Base-by-base conservation (phyloP, 768 basidiomycete genomes). In the Russula griseocarnosa region DNA sequence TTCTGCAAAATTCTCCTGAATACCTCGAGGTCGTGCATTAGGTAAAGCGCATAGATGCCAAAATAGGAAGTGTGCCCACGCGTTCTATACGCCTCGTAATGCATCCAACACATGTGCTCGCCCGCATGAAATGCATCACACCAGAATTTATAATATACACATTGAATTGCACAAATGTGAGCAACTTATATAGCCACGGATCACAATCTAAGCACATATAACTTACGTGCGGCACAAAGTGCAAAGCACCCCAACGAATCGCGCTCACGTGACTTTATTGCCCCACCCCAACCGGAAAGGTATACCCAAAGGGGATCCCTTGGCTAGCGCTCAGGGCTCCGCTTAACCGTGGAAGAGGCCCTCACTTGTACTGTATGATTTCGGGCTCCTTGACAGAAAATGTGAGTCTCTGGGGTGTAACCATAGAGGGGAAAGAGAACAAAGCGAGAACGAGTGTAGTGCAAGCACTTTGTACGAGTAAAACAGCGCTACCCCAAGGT, bases 241-340 rank as follows among this genome's bases (percentile, higher is more conserved):
- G 34, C 50, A 30, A 20, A 46, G 30, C 5, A 59, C 67, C 67
- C 67, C 67, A 68, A 68, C 57, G 58, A 51, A 68, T 62, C 58
- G 28, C 60, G 65, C 24, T 44, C 65, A 68, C 65, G 67, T 68
- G 65, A 62, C 24, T n/a, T 8, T n/a, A 22, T 26, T n/a, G 26
- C 56, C 65, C 30, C 30, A 32, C 32, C 32, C 67, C 67, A 66
- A 61, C 32, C 40, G 24, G n/a, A n/a, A n/a, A n/a, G n/a, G n/a
- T n/a, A n/a, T n/a, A n/a, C n/a, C n/a, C n/a, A n/a, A n/a, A 44
- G 18, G 42, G 42, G 42, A 20, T 42, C 18, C 44, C 42, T 46
- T 22, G 8, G 22, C 46, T 13, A 11, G 44, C 20, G 36, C 8
- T 3, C 20, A 2, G 18, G 40, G n/a, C 36, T 36, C 34, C 42